phyloP scores from a whole-genome alignment of 2,329 filamentous ascomycete genomes.

The Pyricularia grisea region DNA sequence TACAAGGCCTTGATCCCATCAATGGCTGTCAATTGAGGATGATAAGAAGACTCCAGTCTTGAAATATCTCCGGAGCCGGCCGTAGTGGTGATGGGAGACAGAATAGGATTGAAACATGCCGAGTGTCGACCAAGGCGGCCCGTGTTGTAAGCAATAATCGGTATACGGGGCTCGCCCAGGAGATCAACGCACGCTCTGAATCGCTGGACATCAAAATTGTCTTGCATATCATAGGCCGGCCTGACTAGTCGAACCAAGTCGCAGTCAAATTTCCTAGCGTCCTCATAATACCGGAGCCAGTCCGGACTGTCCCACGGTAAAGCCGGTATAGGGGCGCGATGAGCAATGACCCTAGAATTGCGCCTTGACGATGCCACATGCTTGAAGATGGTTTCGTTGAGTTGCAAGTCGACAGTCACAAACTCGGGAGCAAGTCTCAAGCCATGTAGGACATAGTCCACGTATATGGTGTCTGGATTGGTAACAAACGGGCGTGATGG shows the following conservation, averaged over 20 bases:
- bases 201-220: slow-evolving; percentile 51
- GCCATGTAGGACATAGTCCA: slow-evolving; percentile 49
- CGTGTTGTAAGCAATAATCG: slow-evolving; percentile 56
- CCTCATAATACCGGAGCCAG: slow-evolving; percentile 48
- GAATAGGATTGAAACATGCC: slow-evolving; percentile 54
- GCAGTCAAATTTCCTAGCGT: slow-evolving; percentile 47
- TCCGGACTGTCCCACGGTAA: slow-evolving; percentile 46
- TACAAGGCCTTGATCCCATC: slow-evolving; percentile 59
- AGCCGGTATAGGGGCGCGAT: slow-evolving; percentile 29
- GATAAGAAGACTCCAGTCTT: not conserved
- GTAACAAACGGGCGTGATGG: slow-evolving; percentile 13
- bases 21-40: slow-evolving; percentile 41
- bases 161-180: slow-evolving; percentile 32
- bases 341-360: slow-evolving; percentile 52
- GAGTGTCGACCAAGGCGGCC: slow-evolving; percentile 54
- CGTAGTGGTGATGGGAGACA: slow-evolving; percentile 42
- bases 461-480: slow-evolving; percentile 27
- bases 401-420: slow-evolving; percentile 49
- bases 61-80: not conserved
- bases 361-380: slow-evolving; percentile 42
- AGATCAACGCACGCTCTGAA: slow-evolving; percentile 33
- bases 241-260: slow-evolving; percentile 53
- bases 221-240: slow-evolving; percentile 44
- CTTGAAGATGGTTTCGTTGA: slow-evolving; percentile 40
- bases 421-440: slow-evolving; percentile 55